These are phyloP conservation scores for Epipyxis sp. DNA, from an alignment of 108 stramenopile species.

Conservation along the genomic window DNA sequence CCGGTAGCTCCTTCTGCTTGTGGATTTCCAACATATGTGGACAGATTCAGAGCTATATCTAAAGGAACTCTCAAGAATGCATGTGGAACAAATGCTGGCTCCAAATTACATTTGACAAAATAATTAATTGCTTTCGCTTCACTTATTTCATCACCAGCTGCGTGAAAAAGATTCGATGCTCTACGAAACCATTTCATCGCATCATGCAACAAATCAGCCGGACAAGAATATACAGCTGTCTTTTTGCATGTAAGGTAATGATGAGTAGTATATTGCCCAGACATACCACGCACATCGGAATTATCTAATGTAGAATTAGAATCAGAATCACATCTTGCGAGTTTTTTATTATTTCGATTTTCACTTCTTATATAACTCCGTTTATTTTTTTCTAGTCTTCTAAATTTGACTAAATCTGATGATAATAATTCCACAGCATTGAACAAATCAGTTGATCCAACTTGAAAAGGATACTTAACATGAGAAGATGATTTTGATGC, in stretches of 20 bases:
- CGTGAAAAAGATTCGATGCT: constrained; percentile 6
- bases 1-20: not conserved
- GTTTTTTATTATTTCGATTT: not conserved
- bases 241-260: not conserved
- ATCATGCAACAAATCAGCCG: not conserved
- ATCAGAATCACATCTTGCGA: not conserved
- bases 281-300: not conserved
- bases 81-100: not conserved
- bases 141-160: constrained; percentile 14
- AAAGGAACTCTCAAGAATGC: not conserved
- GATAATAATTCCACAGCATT: not conserved
- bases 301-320: not conserved
- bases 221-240: not conserved
- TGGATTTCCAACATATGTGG: not conserved
- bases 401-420: not conserved
- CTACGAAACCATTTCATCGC: constrained; percentile 23
- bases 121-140: not conserved
- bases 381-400: not conserved
- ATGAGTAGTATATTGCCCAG: not conserved
- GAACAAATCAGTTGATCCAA: not conserved
- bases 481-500: not conserved
- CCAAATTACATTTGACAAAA: not conserved
- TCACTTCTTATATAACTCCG: not conserved
- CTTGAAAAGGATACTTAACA: not conserved
- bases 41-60: not conserved